Conservation (phyloP, 192 early-diverging fungal genomes). For the Thamnidium elegans region DNA sequence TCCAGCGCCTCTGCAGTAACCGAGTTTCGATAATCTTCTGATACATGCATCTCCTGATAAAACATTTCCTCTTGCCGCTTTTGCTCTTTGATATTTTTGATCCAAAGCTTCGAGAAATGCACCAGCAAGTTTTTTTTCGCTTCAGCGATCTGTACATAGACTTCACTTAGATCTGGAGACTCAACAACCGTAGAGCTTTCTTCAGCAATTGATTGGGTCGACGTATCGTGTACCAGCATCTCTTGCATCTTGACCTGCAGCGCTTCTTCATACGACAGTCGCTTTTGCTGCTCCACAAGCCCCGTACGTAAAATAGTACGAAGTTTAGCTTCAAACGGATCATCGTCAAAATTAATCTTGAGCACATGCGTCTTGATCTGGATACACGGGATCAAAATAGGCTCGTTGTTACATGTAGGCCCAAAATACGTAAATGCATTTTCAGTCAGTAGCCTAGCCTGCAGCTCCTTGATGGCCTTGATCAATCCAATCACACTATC, state of each 20-base stretch:
- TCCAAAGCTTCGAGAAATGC: constrained; percentile 28
- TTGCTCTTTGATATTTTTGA: constrained; percentile 20
- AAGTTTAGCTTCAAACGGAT: constrained; percentile 37
- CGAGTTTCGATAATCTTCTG: not conserved
- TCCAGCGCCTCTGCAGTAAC: not conserved
- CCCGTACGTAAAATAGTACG: constrained; percentile 26
- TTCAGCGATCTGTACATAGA: constrained; percentile 8
- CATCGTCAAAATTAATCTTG: constrained; percentile 35
- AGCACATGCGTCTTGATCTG: constrained; percentile 2
- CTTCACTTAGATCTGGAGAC: not conserved
- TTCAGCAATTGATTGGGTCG: not conserved
- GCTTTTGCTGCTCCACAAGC: constrained; percentile 23
- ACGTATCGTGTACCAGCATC: not conserved
- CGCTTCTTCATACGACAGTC: constrained; percentile 29
- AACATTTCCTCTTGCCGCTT: not conserved
- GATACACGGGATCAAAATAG: constrained; percentile 14
- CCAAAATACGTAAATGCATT: constrained; percentile 15
- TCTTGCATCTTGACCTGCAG: constrained; percentile 19
- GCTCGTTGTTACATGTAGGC: constrained; percentile 1
- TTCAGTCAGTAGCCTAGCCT: not conserved
- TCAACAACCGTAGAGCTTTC: not conserved
- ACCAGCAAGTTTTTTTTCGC: constrained; percentile 20
- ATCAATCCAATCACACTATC: constrained; percentile 10
- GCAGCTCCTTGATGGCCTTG: constrained; percentile 24
- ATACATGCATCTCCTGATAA: not conserved